Conservation (phyloP, 1,284 basidiomycete genomes). For the Moniliophthora roreri region DNA sequence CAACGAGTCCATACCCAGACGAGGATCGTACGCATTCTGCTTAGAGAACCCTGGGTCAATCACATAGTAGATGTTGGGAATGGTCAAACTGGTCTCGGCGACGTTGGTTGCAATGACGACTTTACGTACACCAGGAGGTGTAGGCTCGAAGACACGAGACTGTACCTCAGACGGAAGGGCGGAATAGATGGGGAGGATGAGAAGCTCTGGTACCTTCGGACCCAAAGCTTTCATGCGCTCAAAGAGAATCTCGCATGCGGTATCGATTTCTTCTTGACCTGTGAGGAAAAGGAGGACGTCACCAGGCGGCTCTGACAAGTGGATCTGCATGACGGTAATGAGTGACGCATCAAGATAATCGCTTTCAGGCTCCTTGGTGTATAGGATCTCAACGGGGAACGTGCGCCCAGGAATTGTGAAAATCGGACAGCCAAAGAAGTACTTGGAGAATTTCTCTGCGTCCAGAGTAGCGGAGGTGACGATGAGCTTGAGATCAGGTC, state of each 20-base stretch:
- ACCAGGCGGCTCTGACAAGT: constrained; percentile 95
- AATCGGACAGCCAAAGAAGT: constrained; percentile 98
- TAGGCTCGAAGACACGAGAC: constrained; percentile 95
- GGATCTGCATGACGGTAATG: constrained; percentile 99
- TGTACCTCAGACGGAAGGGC: constrained; percentile 98
- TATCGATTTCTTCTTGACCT: constrained; percentile 99
- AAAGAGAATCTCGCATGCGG: constrained; percentile 93
- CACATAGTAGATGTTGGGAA: constrained; percentile 98
- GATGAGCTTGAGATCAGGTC: constrained; percentile 95
- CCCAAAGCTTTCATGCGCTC: constrained; percentile 99
- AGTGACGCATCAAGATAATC: constrained; percentile 98
- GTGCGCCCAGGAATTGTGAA: constrained; percentile 99
- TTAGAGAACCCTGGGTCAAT: constrained; percentile 99
- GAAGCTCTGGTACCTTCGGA: constrained; percentile 93
- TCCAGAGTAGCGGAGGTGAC: constrained; percentile 99
- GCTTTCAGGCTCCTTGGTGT: constrained; percentile 98
- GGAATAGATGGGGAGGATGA: constrained; percentile 97
- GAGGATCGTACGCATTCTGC: constrained; percentile 98
- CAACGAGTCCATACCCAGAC: constrained; percentile 97
- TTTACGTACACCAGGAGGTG: constrained; percentile 95
- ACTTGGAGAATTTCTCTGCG: constrained; percentile 98
- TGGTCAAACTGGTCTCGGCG: constrained; percentile 97
- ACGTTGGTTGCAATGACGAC: constrained; percentile 99
- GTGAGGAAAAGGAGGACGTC: constrained; percentile 97
- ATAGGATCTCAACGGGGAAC: constrained; percentile 96